These are phyloP conservation scores for Fusarium sp. DNA, from an alignment of 2,329 filamentous ascomycete genomes.

Conservation along the genomic window DNA sequence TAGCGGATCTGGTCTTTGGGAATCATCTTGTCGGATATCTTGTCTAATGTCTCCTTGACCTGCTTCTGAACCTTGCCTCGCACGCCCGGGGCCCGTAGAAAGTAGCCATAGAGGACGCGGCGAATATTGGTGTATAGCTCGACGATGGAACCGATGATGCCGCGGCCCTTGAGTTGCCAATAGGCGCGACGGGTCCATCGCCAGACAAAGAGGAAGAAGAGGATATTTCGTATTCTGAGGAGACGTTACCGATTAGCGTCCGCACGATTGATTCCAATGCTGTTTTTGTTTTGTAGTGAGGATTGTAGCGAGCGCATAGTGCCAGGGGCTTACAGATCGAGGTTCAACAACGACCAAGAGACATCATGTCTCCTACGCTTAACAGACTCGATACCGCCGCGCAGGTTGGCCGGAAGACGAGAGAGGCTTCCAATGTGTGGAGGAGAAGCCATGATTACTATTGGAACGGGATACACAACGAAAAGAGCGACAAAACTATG, in stretches of 20 bases:
- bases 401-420: constrained; percentile 74
- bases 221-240: constrained; percentile 79
- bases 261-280: background rate
- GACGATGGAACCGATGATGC: constrained; percentile 78
- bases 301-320: constrained; percentile 2
- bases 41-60: constrained; percentile 79
- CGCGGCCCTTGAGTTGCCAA: constrained; percentile 88
- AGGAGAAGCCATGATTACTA: constrained; percentile 23
- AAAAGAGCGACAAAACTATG: constrained; percentile 11
- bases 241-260: background rate
- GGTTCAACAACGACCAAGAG: constrained; percentile 68
- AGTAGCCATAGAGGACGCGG: constrained; percentile 81
- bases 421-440: constrained; percentile 70
- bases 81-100: constrained; percentile 87
- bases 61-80: constrained; percentile 86
- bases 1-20: constrained; percentile 77
- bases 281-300: background rate
- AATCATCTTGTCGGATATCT: constrained; percentile 85
- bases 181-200: constrained; percentile 82
- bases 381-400: constrained; percentile 70
- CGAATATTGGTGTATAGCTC: constrained; percentile 78
- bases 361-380: constrained; percentile 65
- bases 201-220: constrained; percentile 88
- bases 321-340: constrained; percentile 70
- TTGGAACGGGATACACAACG: constrained; percentile 1